Conservation (phyloP, 2,329 filamentous ascomycete genomes). For the Alternaria ventricosa region DNA sequence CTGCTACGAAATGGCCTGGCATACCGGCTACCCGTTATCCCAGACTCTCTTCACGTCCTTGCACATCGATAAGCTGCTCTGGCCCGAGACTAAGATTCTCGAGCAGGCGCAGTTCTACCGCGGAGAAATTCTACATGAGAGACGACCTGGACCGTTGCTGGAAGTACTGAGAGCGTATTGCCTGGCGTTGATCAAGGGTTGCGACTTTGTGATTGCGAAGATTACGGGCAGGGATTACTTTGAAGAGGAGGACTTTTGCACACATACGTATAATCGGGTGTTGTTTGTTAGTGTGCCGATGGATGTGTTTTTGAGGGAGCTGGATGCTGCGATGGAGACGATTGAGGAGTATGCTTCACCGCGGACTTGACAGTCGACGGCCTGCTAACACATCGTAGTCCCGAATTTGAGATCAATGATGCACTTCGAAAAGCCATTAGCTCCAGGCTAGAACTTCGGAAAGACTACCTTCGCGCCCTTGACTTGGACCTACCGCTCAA, state of each 20-base stretch:
- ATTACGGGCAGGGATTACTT: slow-evolving; percentile 88
- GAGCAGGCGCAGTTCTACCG: slow-evolving; percentile 69
- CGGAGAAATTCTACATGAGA: slow-evolving; percentile 25
- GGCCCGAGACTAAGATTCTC: slow-evolving; percentile 69
- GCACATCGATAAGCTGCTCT: slow-evolving; percentile 84
- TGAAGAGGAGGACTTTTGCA: slow-evolving; percentile 98
- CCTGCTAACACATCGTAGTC: slow-evolving; percentile 26
- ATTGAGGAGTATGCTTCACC: slow-evolving; percentile 38
- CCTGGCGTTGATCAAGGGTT: slow-evolving; percentile 81
- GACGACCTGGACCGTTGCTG: slow-evolving; percentile 33
- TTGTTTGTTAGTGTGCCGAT: slow-evolving; percentile 63
- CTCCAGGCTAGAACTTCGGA: slow-evolving; percentile 70
- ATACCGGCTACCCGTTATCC: slow-evolving; percentile 91
- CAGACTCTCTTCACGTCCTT: slow-evolving; percentile 94
- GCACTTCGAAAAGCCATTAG: slow-evolving; percentile 63
- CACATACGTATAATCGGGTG: slow-evolving; percentile 83
- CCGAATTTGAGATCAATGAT: slow-evolving; percentile 40
- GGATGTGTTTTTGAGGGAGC: slow-evolving; percentile 43
- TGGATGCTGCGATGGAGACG: slow-evolving; percentile 40
- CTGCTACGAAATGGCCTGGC: slow-evolving; percentile 96
- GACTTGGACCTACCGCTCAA: slow-evolving; percentile 46
- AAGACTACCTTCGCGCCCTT: slow-evolving; percentile 64
- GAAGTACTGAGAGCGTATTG: slow-evolving; percentile 84
- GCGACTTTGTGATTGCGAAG: slow-evolving; percentile 76
- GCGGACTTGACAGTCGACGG: background rate